Conservation (phyloP, 2,329 filamentous ascomycete species). For the Microdochium trichocladiopsis region DNA sequence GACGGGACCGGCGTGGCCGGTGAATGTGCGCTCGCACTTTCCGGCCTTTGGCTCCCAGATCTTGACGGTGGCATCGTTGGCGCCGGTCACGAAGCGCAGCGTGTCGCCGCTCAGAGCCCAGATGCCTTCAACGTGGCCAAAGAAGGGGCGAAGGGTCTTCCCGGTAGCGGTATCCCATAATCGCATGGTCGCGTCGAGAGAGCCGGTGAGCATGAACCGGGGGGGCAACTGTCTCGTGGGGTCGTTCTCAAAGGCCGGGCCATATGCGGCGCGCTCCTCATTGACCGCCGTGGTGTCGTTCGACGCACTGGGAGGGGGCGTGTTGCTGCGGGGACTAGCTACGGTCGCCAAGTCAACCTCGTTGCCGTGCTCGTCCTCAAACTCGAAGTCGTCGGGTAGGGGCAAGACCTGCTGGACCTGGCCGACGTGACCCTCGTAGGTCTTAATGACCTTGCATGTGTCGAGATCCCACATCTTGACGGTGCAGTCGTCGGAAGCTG, state of each 20-base stretch:
- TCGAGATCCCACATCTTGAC: constrained; percentile 92
- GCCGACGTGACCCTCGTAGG: constrained; percentile 83
- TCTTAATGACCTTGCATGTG: constrained; percentile 67
- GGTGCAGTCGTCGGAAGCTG: constrained; percentile 87
- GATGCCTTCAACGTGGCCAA: constrained; percentile 92
- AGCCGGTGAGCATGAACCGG: constrained; percentile 87
- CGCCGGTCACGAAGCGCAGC: constrained; percentile 78
- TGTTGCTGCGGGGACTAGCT: constrained; percentile 37
- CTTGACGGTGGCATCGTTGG: constrained; percentile 93
- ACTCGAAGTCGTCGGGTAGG: constrained; percentile 81
- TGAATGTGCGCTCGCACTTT: constrained; percentile 86
- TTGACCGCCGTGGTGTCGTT: constrained; percentile 15
- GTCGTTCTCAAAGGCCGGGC: constrained; percentile 54
- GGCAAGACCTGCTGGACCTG: constrained; percentile 89
- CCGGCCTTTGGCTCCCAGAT: constrained; percentile 89
- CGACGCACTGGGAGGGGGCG: constrained; percentile 22
- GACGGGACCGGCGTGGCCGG: constrained; percentile 82
- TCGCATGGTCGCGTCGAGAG: constrained; percentile 83
- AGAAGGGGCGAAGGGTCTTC: constrained; percentile 83
- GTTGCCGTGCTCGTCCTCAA: constrained; percentile 59
- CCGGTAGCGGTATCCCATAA: constrained; percentile 85
- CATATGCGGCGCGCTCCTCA: constrained; percentile 48
- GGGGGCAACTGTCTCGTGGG: constrained; percentile 65
- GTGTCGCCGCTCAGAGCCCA: constrained; percentile 91
- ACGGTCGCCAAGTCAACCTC: constrained; percentile 48